Percentiles rank a stretch among this genome's conserved stretches.
Conservation (phyloP, 305 asterid species). For the Fraxinus latifolia region DNA sequence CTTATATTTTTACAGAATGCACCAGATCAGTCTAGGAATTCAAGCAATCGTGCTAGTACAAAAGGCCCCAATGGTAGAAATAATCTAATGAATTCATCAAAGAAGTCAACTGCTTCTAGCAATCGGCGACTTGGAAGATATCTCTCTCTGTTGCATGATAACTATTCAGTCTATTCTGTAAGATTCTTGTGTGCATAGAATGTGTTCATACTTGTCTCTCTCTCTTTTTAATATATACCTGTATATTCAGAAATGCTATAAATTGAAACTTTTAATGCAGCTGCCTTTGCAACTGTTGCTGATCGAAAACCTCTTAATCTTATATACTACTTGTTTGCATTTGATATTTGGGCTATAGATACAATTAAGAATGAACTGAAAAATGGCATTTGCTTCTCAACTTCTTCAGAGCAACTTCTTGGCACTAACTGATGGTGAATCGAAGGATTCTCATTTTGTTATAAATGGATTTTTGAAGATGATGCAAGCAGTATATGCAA, state of each 20-base stretch:
- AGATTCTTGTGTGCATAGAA: conserved; percentile 30
- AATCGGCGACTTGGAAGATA: conserved; percentile 52
- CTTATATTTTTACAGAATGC: conserved; percentile 54
- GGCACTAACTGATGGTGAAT: conserved; percentile 77
- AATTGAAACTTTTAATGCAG: background rate
- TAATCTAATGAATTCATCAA: conserved; percentile 27
- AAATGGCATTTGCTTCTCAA: conserved; percentile 20
- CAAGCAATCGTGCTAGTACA: conserved; percentile 33
- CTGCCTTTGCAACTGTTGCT: conserved; percentile 7
- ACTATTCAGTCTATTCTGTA: conserved; percentile 94
- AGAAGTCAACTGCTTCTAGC: conserved; percentile 41
- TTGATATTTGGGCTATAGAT: conserved; percentile 18
- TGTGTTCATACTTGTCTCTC: background rate
- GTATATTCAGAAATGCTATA: conserved; percentile 10
- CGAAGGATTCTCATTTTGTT: conserved; percentile 50
- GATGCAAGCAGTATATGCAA: conserved; percentile 63
- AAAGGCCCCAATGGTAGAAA: conserved; percentile 39
- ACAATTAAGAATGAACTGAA: background rate
- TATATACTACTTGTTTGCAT: background rate
- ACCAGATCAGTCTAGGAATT: conserved; percentile 47
- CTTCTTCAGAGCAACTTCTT: conserved; percentile 77
- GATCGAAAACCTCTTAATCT: background rate
- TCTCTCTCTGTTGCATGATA: conserved; percentile 53
- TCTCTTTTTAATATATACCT: background rate
- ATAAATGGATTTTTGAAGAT: conserved; percentile 69